Evolutionary conservation across 2,329 filamentous ascomycete species (phyloP).

Genomic region (Juglanconis oblonga): DNA sequence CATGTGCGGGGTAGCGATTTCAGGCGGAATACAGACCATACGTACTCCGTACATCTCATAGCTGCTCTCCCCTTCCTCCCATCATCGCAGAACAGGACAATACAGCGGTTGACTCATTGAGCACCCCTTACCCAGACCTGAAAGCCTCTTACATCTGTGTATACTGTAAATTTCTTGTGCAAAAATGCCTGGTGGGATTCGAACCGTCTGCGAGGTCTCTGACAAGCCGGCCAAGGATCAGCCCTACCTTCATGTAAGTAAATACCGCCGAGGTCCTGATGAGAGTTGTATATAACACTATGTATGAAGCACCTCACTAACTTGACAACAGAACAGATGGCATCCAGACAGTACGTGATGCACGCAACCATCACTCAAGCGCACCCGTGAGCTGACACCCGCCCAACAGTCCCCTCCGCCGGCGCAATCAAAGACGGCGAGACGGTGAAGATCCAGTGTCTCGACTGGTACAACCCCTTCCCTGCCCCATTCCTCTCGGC

Average conservation of each 20-base stretch:
- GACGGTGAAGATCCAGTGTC: slow-evolving; percentile 89
- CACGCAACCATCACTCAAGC: background rate
- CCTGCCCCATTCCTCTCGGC: background rate
- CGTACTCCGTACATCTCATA: background rate
- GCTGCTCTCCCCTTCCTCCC: background rate
- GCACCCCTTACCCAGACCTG: background rate
- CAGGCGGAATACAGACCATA: background rate
- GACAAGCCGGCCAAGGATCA: slow-evolving; percentile 71
- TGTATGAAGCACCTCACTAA: no score
- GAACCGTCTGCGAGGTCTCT: slow-evolving; percentile 69
- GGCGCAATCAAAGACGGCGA: slow-evolving; percentile 77
- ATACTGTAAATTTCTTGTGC: background rate
- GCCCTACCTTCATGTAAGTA: slow-evolving; percentile 64
- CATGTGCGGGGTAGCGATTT: slow-evolving; percentile 16
- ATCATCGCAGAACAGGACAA: background rate
- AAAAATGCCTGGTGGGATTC: slow-evolving; percentile 41
- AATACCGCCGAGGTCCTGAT: background rate
- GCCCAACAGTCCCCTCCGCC: slow-evolving; percentile 64
- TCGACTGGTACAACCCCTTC: slow-evolving; percentile 62
- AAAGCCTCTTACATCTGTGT: no score
- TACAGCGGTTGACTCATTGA: background rate
- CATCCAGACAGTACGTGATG: slow-evolving; percentile 73
- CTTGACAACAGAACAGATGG: slow-evolving; percentile 72
- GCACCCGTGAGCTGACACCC: background rate
- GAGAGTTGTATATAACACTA: no score